Base-by-base conservation (phyloP, 2,329 filamentous ascomycete genomes). In the Cladophialophora immunda region DNA sequence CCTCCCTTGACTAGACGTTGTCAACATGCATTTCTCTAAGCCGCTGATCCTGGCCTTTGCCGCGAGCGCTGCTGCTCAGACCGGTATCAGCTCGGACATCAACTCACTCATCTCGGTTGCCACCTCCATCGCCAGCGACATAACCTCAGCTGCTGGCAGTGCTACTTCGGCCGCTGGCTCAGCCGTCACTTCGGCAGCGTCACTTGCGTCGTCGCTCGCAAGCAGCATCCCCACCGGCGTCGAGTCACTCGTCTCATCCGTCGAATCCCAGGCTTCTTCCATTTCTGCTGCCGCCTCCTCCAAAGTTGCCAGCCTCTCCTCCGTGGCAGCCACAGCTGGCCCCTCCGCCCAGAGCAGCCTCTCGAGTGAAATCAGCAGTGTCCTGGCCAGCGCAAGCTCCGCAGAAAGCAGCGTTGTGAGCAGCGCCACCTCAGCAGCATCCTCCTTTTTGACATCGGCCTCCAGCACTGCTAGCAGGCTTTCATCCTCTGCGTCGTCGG, bases 21-120 rank as follows among this genome's bases (percentile, higher is more conserved):
- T 50, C 47, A 64, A 27, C n/a, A 70, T 70, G 68, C 68, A 68
- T 68, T 65, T 70, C 63, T 68, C 59, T 34, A 68, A 66, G 66
- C 50, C 68, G 7, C 9, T 70, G 11, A 36, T 70, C 25, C 29
- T 70, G 32, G 66, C 68, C 22, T 63, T 70, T n/a, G 68, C 61
- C 57, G 60, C 38, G 27, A 25, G 41, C 58, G 68, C 54, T 38
- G 47, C 34, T 52, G 68, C 68, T 41, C 68, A 68, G 38, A 9
- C 8, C 22, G 67, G 67, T 29, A 4, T 63, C 34, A 53, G 62
- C 45, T 68, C 67, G 25, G 53, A 30, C n/a, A 34, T 68, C 58
- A 59, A 52, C 52, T 69, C 67, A 7, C 53, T 56, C 55, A 30
- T 68, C 8, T 68, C 66, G 19, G 53, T 34, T 27, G 66, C 59